These are phyloP conservation scores for Fulvia fulva DNA, from an alignment of 2,329 filamentous ascomycete genomes.

Conservation along the genomic window DNA sequence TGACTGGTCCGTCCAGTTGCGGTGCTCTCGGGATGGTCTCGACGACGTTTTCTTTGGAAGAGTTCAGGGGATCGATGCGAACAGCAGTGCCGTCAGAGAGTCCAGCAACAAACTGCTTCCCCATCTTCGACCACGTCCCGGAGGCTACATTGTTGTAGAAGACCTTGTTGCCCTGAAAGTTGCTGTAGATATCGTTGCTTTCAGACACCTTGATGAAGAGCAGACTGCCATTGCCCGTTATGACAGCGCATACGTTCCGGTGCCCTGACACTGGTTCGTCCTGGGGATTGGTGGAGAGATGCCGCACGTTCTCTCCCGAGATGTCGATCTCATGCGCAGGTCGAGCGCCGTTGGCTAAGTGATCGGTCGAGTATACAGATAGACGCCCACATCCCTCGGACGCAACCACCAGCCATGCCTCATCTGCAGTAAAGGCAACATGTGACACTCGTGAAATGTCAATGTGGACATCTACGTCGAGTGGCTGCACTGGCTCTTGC, in stretches of 20 bases:
- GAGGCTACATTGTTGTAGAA: slow-evolving; percentile 75
- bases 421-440: slow-evolving; percentile 85
- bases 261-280: neutral
- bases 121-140: slow-evolving; percentile 85
- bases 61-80: slow-evolving; percentile 66
- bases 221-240: slow-evolving; percentile 76
- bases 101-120: slow-evolving; percentile 88
- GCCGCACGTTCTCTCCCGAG: slow-evolving; percentile 67
- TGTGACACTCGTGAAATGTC: slow-evolving; percentile 77
- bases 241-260: slow-evolving; percentile 60
- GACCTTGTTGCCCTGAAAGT: slow-evolving; percentile 56
- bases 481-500: slow-evolving; percentile 29
- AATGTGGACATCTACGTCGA: slow-evolving; percentile 63
- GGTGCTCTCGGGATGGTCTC: slow-evolving; percentile 75
- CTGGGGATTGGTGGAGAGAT: slow-evolving; percentile 75
- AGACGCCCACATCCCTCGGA: slow-evolving; percentile 78
- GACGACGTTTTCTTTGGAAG: slow-evolving; percentile 65
- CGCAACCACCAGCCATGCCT: slow-evolving; percentile 76
- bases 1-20: slow-evolving; percentile 41
- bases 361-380: slow-evolving; percentile 73
- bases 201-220: slow-evolving; percentile 73
- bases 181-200: slow-evolving; percentile 55
- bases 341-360: slow-evolving; percentile 58
- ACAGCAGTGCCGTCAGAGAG: slow-evolving; percentile 72
- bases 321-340: slow-evolving; percentile 72